Conservation (phyloP, 768 basidiomycete genomes). For the Leccinellum rugosiceps region DNA sequence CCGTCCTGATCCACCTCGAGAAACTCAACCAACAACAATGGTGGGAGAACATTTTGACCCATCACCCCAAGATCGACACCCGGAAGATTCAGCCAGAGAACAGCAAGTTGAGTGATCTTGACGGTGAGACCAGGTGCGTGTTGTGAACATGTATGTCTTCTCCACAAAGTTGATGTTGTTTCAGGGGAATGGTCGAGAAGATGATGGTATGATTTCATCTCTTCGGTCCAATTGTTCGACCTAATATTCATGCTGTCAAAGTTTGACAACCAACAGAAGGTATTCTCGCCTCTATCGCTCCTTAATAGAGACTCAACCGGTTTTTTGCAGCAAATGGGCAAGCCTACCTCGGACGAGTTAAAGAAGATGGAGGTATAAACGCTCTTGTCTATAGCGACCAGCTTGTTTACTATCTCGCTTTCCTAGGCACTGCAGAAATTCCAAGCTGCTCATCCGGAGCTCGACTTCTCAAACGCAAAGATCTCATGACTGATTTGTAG, state of each 20-base stretch:
- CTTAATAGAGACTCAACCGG: not conserved
- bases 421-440: constrained; percentile 80
- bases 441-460: constrained; percentile 85
- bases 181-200: constrained; percentile 96
- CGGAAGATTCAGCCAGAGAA: constrained; percentile 94
- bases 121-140: constrained; percentile 84
- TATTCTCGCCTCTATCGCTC: constrained; percentile 11
- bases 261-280: constrained; percentile 46
- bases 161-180: constrained; percentile 9
- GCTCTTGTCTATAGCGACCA: not conserved
- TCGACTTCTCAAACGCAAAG: constrained; percentile 92
- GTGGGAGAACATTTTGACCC: constrained; percentile 97
- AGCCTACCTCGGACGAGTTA: constrained; percentile 90
- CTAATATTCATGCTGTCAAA: constrained; percentile 21
- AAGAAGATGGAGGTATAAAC: constrained; percentile 81
- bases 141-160: not conserved
- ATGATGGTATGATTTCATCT: constrained; percentile 90
- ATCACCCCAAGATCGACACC: constrained; percentile 96
- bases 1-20: constrained; percentile 74
- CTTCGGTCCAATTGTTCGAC: not conserved
- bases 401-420: not conserved
- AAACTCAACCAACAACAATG: constrained; percentile 86
- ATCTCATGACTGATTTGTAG: constrained; percentile 51
- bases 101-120: constrained; percentile 93
- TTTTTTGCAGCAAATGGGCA: constrained; percentile 77